A percentile compares a stretch with the other conserved stretches of the same genome.
Evolutionary conservation across 192 early-diverging fungal species (phyloP).

Genomic region (Chytriomyces sp.): DNA sequence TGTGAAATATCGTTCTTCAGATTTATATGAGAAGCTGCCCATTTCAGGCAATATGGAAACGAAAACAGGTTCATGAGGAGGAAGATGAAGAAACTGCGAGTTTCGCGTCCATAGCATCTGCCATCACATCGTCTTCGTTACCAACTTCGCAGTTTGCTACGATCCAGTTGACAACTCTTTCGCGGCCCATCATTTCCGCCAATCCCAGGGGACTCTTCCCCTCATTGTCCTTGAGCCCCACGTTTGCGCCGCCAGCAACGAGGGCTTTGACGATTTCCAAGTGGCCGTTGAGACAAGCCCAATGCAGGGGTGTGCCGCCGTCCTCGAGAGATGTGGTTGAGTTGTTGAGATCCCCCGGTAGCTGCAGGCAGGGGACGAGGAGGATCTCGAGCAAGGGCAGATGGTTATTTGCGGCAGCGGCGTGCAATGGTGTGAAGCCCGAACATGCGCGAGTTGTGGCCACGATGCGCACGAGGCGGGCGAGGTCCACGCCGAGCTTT

Average conservation of each 20-base stretch:
- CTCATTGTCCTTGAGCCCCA: constrained; percentile 29
- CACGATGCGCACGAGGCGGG: constrained; percentile 29
- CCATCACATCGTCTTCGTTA: constrained; percentile 8
- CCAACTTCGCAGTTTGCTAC: constrained; percentile 25
- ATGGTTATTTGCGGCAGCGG: constrained; percentile 82
- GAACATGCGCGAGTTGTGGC: constrained; percentile 6
- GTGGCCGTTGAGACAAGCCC: constrained; percentile 85
- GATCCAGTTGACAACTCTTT: constrained; percentile 30
- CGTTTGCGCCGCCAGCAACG: constrained; percentile 61
- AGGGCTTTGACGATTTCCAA: constrained; percentile 64
- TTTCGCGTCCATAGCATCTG: constrained; percentile 14
- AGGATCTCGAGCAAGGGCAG: constrained; percentile 53
- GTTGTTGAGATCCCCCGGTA: constrained; percentile 16
- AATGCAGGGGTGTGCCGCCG: constrained; percentile 70
- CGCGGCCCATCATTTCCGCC: constrained; percentile 17
- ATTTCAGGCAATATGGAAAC: no score
- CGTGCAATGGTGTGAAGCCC: constrained; percentile 74
- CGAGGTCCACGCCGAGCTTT: constrained; percentile 18
- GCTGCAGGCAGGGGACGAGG: constrained; percentile 30
- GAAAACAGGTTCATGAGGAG: background rate
- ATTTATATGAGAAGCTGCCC: no score
- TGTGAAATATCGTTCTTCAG: no score
- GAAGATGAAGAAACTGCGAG: background rate
- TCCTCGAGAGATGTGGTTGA: constrained; percentile 37
- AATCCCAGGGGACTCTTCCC: constrained; percentile 33